Percentiles rank a stretch among this genome's conserved stretches.
Evolutionary conservation across 331 rosid species (phyloP).

Genomic region (Malus hybrid): DNA sequence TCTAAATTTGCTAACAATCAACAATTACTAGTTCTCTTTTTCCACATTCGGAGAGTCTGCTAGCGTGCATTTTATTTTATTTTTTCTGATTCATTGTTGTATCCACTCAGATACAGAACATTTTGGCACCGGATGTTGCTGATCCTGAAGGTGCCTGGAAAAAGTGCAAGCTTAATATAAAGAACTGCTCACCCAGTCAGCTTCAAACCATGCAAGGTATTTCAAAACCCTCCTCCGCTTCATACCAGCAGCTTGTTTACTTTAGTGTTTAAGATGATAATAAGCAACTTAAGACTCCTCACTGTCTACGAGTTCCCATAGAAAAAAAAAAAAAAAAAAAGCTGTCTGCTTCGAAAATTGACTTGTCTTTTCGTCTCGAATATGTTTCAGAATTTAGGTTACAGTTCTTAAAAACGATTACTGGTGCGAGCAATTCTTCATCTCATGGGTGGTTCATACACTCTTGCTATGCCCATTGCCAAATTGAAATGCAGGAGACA

Average conservation of each 20-base stretch:
- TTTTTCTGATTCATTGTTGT: background rate
- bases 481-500: conserved; percentile 79
- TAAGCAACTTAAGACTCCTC: too few relatives aligned
- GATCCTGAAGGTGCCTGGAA: conserved; percentile 81
- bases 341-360: too few relatives aligned
- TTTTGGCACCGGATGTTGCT: conserved; percentile 79
- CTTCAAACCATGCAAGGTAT: conserved; percentile 66
- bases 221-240: too few relatives aligned
- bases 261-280: background rate
- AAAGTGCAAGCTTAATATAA: conserved; percentile 70
- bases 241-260: too few relatives aligned
- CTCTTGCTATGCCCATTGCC: conserved; percentile 94
- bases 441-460: conserved; percentile 65
- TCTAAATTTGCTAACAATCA: too few relatives aligned
- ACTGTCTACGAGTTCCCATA: too few relatives aligned
- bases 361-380: too few relatives aligned
- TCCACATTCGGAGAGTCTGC: too few relatives aligned
- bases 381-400: conserved; percentile 55
- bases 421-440: conserved; percentile 22
- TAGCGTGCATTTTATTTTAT: too few relatives aligned
- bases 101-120: conserved; percentile 63
- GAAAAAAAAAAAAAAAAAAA: too few relatives aligned
- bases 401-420: conserved; percentile 51
- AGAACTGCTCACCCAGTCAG: conserved; percentile 66
- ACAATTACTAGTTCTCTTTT: too few relatives aligned